A percentile compares a stretch with the other conserved stretches of the same genome.
Conservation (phyloP, 2,329 filamentous ascomycete genomes). For the Cercospora sp. region DNA sequence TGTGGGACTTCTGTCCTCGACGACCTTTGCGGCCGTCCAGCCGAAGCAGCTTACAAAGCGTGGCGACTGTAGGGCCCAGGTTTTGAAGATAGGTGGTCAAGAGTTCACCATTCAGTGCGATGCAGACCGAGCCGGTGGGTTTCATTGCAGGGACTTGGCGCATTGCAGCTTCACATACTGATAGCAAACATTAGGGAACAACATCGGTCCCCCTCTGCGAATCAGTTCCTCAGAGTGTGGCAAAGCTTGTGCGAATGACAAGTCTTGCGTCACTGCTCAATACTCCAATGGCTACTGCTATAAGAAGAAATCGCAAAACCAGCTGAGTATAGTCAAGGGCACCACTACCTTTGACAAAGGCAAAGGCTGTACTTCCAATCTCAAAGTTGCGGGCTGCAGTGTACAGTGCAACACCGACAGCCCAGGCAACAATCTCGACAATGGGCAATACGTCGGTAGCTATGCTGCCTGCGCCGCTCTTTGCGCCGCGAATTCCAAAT, state of each 20-base stretch:
- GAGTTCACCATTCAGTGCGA: background rate
- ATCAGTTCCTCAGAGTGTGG: background rate
- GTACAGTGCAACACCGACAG: background rate
- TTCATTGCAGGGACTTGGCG: background rate
- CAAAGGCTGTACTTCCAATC: background rate
- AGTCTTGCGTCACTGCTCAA: background rate
- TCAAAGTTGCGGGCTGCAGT: background rate
- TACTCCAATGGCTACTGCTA: background rate
- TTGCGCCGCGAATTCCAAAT: background rate
- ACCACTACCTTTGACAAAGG: background rate
- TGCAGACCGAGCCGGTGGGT: background rate
- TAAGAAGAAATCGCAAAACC: background rate
- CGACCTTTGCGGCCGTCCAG: background rate
- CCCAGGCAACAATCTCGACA: conserved; percentile 2
- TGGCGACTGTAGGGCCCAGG: background rate
- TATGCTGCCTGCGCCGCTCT: background rate
- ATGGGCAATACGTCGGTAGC: background rate
- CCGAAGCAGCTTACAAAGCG: background rate
- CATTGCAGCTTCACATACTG: background rate
- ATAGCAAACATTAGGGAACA: background rate
- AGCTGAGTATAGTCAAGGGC: background rate
- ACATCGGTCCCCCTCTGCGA: background rate
- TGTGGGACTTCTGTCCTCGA: background rate
- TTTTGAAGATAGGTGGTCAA: background rate
- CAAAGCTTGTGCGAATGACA: background rate